Conservation (phyloP, 2,329 filamentous ascomycete species). For the Phialemonium atrogriseum region DNA sequence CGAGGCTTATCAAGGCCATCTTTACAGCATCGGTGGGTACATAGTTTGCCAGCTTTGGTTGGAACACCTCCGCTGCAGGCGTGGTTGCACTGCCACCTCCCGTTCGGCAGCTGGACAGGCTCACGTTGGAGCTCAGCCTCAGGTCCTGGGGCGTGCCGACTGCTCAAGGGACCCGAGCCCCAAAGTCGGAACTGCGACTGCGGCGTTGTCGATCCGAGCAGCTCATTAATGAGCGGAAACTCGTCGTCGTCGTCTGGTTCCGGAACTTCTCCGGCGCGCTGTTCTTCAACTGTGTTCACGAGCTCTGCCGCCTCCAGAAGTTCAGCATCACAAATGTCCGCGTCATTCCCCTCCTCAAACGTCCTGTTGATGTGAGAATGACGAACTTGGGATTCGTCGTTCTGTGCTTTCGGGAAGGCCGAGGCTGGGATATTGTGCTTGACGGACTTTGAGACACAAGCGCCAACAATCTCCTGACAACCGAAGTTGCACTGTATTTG, state of each 20-base stretch:
- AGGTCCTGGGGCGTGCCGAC: no score
- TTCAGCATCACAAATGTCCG: slow-evolving; percentile 32
- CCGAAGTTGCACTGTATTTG: slow-evolving; percentile 61
- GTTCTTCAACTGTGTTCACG: no score
- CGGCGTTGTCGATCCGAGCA: slow-evolving; percentile 20
- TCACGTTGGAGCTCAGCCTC: slow-evolving; percentile 12
- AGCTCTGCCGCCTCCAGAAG: slow-evolving; percentile 25
- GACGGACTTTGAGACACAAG: slow-evolving; percentile 26
- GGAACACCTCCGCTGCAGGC: slow-evolving; percentile 38
- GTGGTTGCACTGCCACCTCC: slow-evolving; percentile 69
- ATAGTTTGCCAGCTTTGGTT: slow-evolving; percentile 33
- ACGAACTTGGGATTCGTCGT: no score
- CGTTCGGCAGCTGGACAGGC: slow-evolving; percentile 53
- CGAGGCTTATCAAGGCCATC: slow-evolving; percentile 59
- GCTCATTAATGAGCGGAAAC: slow-evolving; percentile 44
- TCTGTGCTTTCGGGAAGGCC: slow-evolving; percentile 9
- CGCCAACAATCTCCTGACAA: slow-evolving; percentile 77
- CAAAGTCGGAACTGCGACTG: no score
- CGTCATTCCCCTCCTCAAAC: slow-evolving; percentile 17
- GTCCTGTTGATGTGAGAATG: slow-evolving; percentile 1
- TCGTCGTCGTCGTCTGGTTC: slow-evolving; percentile 35
- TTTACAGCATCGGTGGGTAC: slow-evolving; percentile 66
- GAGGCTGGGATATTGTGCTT: slow-evolving; percentile 12
- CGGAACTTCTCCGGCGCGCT: no score
- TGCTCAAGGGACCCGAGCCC: no score